Conservation (phyloP, 371 early-diverging fungal genomes). For the Syncephalastrum monosporum region DNA sequence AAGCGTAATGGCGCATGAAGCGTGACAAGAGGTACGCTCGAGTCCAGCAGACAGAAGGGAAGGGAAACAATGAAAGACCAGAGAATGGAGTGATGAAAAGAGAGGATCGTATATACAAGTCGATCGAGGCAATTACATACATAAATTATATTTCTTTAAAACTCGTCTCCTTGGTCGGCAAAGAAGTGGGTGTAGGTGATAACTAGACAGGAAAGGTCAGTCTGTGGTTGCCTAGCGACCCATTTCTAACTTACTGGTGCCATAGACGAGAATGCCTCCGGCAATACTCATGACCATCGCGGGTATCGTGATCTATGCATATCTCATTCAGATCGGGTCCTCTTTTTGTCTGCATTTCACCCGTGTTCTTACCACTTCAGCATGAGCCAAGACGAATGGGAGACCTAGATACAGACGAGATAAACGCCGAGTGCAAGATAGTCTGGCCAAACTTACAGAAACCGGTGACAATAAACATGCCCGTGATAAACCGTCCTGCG, state of each 20-base stretch:
- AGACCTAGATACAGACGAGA: constrained; percentile 35
- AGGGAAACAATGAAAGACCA: no score
- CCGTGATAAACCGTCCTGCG: constrained; percentile 91
- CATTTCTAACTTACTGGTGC: constrained; percentile 60
- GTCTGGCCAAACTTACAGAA: constrained; percentile 58
- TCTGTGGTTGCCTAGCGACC: neutral
- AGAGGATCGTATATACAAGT: no score
- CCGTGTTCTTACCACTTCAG: constrained; percentile 54
- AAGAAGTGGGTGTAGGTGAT: constrained; percentile 53
- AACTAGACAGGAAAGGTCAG: constrained; percentile 23
- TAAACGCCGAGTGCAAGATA: neutral
- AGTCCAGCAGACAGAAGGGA: no score
- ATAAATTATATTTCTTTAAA: constrained; percentile 19
- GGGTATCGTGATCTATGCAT: constrained; percentile 60
- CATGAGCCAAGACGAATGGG: constrained; percentile 75
- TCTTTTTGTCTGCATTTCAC: neutral
- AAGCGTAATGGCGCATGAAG: no score
- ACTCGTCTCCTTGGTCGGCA: constrained; percentile 40
- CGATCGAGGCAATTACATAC: no score
- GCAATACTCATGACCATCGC: constrained; percentile 88
- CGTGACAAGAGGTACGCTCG: no score
- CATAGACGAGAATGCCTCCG: constrained; percentile 88
- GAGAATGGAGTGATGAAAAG: no score
- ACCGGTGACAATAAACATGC: constrained; percentile 89
- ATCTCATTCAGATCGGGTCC: neutral